Percentiles rank a stretch among this genome's conserved stretches.
phyloP scores from a whole-genome alignment of 2,329 filamentous ascomycete genomes.

The Simplicillium sp. region DNA sequence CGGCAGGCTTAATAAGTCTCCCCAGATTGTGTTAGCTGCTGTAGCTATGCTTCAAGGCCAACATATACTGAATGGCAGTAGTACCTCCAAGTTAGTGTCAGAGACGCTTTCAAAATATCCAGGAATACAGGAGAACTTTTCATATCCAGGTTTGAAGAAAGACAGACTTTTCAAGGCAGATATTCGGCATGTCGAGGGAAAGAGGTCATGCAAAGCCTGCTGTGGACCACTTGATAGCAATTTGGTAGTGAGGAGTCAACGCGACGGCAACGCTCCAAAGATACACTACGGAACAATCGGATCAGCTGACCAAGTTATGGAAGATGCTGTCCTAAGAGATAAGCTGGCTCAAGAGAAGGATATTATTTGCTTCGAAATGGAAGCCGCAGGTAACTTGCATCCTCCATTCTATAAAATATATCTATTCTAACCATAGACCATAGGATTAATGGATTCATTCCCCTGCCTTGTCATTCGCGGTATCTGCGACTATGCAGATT shows the following conservation, averaged over 20 bases:
- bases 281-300: not conserved
- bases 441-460: conserved; percentile 3
- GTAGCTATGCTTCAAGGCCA: not conserved
- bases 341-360: not conserved
- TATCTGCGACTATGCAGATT: conserved; percentile 23
- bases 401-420: not conserved
- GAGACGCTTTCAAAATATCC: not conserved
- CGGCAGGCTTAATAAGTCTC: not conserved
- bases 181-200: not conserved
- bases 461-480: conserved; percentile 19
- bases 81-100: not conserved
- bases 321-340: not conserved
- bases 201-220: not conserved
- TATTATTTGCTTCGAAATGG: not conserved
- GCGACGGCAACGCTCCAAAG: not conserved
- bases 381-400: not conserved
- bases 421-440: not conserved
- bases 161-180: not conserved
- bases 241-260: not conserved
- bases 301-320: not conserved
- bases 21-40: not conserved
- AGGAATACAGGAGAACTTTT: not conserved
- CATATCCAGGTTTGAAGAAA: not conserved
- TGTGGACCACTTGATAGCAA: not conserved
- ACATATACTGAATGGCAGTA: not conserved